Evolutionary conservation across 2,329 filamentous ascomycete genomes (phyloP), one percentile per base, ranked within the genome.

Genomic region (Aphanoascus verrucosus): DNA sequence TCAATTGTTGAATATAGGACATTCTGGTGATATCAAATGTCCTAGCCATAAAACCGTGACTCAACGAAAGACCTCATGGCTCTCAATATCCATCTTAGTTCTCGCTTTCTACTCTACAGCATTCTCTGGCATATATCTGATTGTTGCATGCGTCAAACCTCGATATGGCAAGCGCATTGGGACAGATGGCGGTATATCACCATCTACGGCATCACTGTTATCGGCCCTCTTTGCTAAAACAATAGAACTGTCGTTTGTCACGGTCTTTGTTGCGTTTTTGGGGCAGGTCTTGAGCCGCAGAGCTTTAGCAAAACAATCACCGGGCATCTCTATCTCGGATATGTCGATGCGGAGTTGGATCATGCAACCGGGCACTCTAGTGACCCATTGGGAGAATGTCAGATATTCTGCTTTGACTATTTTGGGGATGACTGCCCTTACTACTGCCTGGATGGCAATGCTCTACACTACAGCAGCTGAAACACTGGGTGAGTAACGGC

Each of bases 391-490:
- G 67, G 76, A 83, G 57, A 79, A 78, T 3, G 70, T 89, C 1
- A 76, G 77, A 4, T 83, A 84, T 55, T 83, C 83, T 0, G 82
- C 75, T 0, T 58, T 79, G 1, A 84, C 83, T 0, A 59, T 86
- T 0, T 69, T 90, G 1, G 87, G 86, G 0, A 63, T 76, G 1
- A 62, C 88, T 1, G 80, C 83, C 0, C 65, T 91, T 12, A 69
- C 80, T 1, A 83, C 83, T 1, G 81, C 85, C 0, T 56, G 88
- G 1, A 73, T 81, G 1, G 80, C 83, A 0, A 81, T 85, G 61
- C 75, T 91, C 5, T 93, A 90, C 63, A 88, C 84, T 0, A 85
- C 85, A 1, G 86, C 86, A 0, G 84, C 84, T 0, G 84, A 88
- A 57, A 82, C 85, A 7, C 72, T 91, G 62, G 72, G 72, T 74